A percentile compares a stretch with the other conserved stretches of the same genome.
These are phyloP conservation scores for Vicia sativa DNA, from an alignment of 306 rosid genomes.

Conservation along the genomic window DNA sequence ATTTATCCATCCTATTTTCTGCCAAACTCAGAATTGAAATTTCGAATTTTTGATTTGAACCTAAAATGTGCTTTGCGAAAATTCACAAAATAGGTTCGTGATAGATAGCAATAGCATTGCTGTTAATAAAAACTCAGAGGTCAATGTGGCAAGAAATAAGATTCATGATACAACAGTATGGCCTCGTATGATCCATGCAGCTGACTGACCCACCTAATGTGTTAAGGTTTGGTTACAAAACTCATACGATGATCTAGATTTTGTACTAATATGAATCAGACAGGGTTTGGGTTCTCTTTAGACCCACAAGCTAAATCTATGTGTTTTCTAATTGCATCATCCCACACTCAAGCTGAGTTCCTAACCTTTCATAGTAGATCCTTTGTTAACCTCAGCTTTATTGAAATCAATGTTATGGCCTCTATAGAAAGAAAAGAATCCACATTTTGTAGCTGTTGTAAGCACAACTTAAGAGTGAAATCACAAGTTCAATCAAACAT, in stretches of 20 bases:
- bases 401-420: constrained; percentile 35
- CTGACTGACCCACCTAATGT: background rate
- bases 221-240: background rate
- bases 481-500: constrained; percentile 38
- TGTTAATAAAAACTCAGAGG: background rate
- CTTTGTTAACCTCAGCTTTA: constrained; percentile 33
- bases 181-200: background rate
- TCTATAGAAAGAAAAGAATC: constrained; percentile 7
- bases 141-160: background rate
- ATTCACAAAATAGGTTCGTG: background rate
- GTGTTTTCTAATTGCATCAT: constrained; percentile 31
- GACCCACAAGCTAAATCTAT: constrained; percentile 24
- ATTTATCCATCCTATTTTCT: background rate
- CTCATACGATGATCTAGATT: constrained; percentile 12
- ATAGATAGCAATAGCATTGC: background rate
- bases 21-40: background rate
- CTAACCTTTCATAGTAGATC: constrained; percentile 25
- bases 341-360: constrained; percentile 28
- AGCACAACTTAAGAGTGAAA: constrained; percentile 38
- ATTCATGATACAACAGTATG: background rate
- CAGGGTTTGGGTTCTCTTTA: constrained; percentile 16
- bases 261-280: constrained; percentile 1
- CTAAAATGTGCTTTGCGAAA: background rate
- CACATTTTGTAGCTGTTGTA: constrained; percentile 39
- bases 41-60: background rate